Conservation (phyloP, 2,329 filamentous ascomycete species). For the Aspergillus bombycis region DNA sequence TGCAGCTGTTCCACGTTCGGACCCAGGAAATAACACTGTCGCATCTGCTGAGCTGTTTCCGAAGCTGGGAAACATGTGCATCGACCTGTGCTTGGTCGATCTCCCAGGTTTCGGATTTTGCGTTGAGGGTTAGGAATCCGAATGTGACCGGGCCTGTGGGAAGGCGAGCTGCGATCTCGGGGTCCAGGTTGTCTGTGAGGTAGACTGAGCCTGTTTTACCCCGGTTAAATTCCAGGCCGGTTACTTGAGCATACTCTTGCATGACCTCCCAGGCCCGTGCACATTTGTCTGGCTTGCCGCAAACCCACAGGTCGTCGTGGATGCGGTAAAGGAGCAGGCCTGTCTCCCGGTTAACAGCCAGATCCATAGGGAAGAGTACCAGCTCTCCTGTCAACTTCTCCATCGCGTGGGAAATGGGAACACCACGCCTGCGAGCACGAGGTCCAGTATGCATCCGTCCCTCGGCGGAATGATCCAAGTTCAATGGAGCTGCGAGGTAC, state of each 20-base stretch:
- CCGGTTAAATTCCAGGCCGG: slow-evolving; percentile 48
- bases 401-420: slow-evolving; percentile 50
- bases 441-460: slow-evolving; percentile 30
- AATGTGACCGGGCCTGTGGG: slow-evolving; percentile 56
- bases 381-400: slow-evolving; percentile 53
- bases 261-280: slow-evolving; percentile 50
- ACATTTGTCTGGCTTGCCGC: slow-evolving; percentile 45
- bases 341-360: slow-evolving; percentile 49
- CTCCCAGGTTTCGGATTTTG: slow-evolving; percentile 37
- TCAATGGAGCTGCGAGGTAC: slow-evolving; percentile 51
- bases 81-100: slow-evolving; percentile 45
- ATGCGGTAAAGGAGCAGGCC: slow-evolving; percentile 51
- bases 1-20: slow-evolving; percentile 59
- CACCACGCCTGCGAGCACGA: slow-evolving; percentile 47
- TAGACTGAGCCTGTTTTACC: slow-evolving; percentile 55
- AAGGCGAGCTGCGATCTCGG: slow-evolving; percentile 37
- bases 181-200: slow-evolving; percentile 35
- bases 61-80: slow-evolving; percentile 44
- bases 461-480: slow-evolving; percentile 40
- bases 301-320: slow-evolving; percentile 56
- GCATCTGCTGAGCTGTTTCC: slow-evolving; percentile 44
- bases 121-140: slow-evolving; percentile 52
- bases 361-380: slow-evolving; percentile 53
- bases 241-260: slow-evolving; percentile 45
- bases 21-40: slow-evolving; percentile 58